Conservation (phyloP, 257 asterid genomes). For the Solanum lignicaule region DNA sequence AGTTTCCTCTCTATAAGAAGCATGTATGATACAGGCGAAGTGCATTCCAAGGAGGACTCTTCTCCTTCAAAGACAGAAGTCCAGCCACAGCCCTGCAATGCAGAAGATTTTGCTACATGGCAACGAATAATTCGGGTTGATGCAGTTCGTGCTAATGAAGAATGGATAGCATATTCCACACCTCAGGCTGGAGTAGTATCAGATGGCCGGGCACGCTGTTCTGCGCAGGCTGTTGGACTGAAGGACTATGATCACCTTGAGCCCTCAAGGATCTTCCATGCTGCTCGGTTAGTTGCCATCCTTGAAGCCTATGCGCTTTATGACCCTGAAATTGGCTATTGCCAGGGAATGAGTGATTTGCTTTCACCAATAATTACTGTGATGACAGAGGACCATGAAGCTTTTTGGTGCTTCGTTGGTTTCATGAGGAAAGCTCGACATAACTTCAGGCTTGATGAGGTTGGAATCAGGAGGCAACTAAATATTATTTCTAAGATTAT, state of each 20-base stretch:
- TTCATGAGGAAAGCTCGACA: slow-evolving; percentile 89
- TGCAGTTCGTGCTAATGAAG: slow-evolving; percentile 70
- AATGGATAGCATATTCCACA: slow-evolving; percentile 61
- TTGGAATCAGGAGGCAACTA: slow-evolving; percentile 74
- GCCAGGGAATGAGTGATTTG: slow-evolving; percentile 95
- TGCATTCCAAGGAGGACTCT: slow-evolving; percentile 13
- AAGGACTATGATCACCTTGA: slow-evolving; percentile 69
- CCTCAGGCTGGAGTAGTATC: slow-evolving; percentile 64
- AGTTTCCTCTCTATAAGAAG: slow-evolving; percentile 30
- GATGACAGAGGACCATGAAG: slow-evolving; percentile 62
- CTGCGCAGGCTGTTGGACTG: slow-evolving; percentile 72
- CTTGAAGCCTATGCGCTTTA: slow-evolving; percentile 83
- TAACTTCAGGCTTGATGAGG: slow-evolving; percentile 87
- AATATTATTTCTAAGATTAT: slow-evolving; percentile 62
- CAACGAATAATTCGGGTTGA: slow-evolving; percentile 87
- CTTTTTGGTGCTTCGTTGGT: slow-evolving; percentile 88
- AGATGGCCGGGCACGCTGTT: slow-evolving; percentile 35
- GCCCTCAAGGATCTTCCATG: slow-evolving; percentile 66
- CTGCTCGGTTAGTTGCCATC: slow-evolving; percentile 76
- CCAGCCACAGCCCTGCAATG: slow-evolving; percentile 15
- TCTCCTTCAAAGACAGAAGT: slow-evolving; percentile 20
- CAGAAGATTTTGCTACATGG: slow-evolving; percentile 73
- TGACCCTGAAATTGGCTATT: slow-evolving; percentile 81
- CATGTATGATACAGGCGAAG: slow-evolving; percentile 19
- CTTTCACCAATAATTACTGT: slow-evolving; percentile 85